A percentile compares a stretch with the other conserved stretches of the same genome.
Conservation (phyloP, 176 grass and related monocot genomes). For the Chloris gayana region DNA sequence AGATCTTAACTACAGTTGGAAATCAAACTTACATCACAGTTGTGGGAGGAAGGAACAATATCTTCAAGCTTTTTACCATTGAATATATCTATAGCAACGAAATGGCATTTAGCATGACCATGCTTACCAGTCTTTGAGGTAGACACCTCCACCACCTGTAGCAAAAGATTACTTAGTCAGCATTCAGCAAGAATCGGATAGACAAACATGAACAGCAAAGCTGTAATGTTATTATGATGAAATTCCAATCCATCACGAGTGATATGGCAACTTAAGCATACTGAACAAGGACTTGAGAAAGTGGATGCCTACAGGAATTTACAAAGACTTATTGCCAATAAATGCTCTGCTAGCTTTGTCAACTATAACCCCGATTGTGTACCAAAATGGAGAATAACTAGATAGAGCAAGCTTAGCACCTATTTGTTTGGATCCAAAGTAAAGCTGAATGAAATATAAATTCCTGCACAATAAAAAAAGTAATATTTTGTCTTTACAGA, state of each 20-base stretch:
- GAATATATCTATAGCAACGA: constrained; percentile 93
- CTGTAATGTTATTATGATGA: not conserved
- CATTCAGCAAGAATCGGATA: not conserved
- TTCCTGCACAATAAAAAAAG: not conserved
- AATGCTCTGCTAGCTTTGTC: not conserved
- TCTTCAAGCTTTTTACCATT: constrained; percentile 96
- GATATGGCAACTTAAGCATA: not conserved
- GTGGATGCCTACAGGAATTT: not conserved
- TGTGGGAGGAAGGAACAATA: constrained; percentile 97
- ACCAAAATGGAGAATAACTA: not conserved
- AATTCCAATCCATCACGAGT: not conserved
- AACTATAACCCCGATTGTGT: not conserved
- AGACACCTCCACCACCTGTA: constrained; percentile 94
- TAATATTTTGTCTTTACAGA: too few species aligned
- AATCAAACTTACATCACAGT: constrained; percentile 80
- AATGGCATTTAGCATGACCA: constrained; percentile 93
- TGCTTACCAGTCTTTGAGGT: constrained; percentile 99
- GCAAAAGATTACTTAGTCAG: constrained; percentile 20
- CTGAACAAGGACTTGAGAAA: not conserved
- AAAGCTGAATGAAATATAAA: not conserved
- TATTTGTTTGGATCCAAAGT: not conserved
- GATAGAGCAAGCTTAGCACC: not conserved
- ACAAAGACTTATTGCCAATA: not conserved
- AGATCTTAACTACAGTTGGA: constrained; percentile 28
- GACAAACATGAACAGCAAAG: not conserved